Evolutionary conservation across 305 asterid genomes (phyloP).

Genomic region (Ajuga reptans): DNA sequence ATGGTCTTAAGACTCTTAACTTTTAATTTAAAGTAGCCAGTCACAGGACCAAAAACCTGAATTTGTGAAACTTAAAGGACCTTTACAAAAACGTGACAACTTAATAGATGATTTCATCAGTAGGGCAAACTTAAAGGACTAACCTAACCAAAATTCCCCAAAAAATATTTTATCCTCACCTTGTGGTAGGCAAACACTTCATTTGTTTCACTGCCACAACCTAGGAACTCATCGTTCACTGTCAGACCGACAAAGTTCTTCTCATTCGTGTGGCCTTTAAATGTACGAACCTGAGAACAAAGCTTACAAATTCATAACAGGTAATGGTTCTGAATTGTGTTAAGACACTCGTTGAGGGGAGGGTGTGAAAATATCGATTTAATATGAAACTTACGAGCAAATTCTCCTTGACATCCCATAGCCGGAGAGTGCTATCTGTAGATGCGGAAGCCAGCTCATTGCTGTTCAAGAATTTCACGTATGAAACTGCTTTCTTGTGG

Average conservation of each 20-base stretch:
- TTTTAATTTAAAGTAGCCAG: too few relatives aligned
- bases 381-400: conserved; percentile 37
- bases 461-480: conserved; percentile 63
- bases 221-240: conserved; percentile 51
- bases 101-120: neutral
- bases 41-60: neutral
- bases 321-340: neutral
- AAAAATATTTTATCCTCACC: conserved; percentile 25
- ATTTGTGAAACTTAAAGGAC: neutral
- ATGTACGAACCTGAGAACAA: conserved; percentile 49
- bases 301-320: neutral
- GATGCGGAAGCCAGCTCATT: conserved; percentile 82
- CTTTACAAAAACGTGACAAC: neutral
- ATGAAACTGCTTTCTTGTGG: conserved; percentile 60
- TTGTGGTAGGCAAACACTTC: conserved; percentile 70
- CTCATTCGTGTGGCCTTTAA: conserved; percentile 69
- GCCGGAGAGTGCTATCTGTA: conserved; percentile 60
- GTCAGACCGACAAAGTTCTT: conserved; percentile 75
- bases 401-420: conserved; percentile 65
- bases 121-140: neutral
- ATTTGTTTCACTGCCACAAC: conserved; percentile 82
- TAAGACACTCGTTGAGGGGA: too few relatives aligned
- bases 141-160: neutral
- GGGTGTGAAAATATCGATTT: neutral
- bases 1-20: too few relatives aligned